These are phyloP conservation scores for Vitis hybrid DNA, from an alignment of 177 flowering plant genomes.

Conservation along the genomic window DNA sequence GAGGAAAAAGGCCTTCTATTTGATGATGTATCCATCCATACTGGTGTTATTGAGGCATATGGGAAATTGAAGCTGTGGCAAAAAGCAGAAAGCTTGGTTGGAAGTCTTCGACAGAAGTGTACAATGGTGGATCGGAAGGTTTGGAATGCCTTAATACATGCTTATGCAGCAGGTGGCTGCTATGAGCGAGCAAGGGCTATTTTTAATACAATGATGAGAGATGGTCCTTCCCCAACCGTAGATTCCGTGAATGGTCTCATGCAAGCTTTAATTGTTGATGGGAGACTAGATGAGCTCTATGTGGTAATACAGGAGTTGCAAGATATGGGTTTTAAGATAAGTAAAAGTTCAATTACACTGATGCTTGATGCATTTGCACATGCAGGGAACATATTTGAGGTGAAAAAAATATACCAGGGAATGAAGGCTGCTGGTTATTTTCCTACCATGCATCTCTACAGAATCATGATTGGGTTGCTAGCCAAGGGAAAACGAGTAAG, in stretches of 20 bases:
- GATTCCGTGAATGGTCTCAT: slow-evolving; percentile 80
- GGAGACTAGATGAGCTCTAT: slow-evolving; percentile 81
- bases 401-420: slow-evolving; percentile 86
- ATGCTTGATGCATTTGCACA: slow-evolving; percentile 91
- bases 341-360: slow-evolving; percentile 86
- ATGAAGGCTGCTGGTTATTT: slow-evolving; percentile 97
- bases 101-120: slow-evolving; percentile 45
- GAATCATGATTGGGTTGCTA: slow-evolving; percentile 66
- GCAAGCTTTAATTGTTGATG: slow-evolving; percentile 81
- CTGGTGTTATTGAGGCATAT: slow-evolving; percentile 65
- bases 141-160: slow-evolving; percentile 85
- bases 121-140: slow-evolving; percentile 58
- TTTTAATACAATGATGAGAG: slow-evolving; percentile 89
- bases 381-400: slow-evolving; percentile 81
- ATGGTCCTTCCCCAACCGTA: slow-evolving; percentile 87
- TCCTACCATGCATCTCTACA: slow-evolving; percentile 91
- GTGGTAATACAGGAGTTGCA: slow-evolving; percentile 89
- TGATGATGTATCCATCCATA: slow-evolving; percentile 41
- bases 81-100: slow-evolving; percentile 78
- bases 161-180: slow-evolving; percentile 85
- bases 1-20: slow-evolving; percentile 43
- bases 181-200: slow-evolving; percentile 94
- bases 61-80: slow-evolving; percentile 71
- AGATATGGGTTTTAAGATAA: slow-evolving; percentile 91
- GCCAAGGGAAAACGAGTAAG: slow-evolving; percentile 73